A percentile compares a stretch with the other conserved stretches of the same genome.
Conservation (phyloP, 768 basidiomycete genomes). For the Termitomyces eurrhizus region DNA sequence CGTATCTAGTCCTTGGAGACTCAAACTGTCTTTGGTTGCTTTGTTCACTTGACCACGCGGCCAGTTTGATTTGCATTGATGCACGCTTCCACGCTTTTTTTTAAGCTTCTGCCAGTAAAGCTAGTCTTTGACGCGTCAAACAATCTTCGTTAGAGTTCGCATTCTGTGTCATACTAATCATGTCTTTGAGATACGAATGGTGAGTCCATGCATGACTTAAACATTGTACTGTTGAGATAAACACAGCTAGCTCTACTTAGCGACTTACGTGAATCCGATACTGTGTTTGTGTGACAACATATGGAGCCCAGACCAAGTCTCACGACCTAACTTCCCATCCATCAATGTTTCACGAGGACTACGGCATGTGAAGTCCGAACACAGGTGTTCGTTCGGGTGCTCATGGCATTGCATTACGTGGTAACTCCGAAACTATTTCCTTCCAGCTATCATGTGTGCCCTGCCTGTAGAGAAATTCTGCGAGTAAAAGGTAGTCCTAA, state of each 20-base stretch:
- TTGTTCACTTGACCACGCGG: not conserved
- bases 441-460: not conserved
- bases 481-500: not conserved
- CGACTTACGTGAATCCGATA: too few relatives aligned
- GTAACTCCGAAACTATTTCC: not conserved
- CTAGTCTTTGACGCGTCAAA: not conserved
- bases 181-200: not conserved
- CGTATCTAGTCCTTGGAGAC: not conserved
- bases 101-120: not conserved
- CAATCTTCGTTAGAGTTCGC: not conserved
- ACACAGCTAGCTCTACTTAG: too few relatives aligned
- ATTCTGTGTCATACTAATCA: not conserved
- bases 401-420: not conserved
- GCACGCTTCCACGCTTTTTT: not conserved
- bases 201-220: not conserved
- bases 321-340: constrained; percentile 5
- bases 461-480: not conserved
- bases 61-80: too few relatives aligned
- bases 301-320: not conserved
- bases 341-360: not conserved
- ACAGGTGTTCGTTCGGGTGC: not conserved
- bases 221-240: too few relatives aligned
- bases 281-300: not conserved
- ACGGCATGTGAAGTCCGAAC: not conserved
- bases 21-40: not conserved